Conservation (phyloP, 352 stramenopile genomes). For the Pythium vanterpoolii region DNA sequence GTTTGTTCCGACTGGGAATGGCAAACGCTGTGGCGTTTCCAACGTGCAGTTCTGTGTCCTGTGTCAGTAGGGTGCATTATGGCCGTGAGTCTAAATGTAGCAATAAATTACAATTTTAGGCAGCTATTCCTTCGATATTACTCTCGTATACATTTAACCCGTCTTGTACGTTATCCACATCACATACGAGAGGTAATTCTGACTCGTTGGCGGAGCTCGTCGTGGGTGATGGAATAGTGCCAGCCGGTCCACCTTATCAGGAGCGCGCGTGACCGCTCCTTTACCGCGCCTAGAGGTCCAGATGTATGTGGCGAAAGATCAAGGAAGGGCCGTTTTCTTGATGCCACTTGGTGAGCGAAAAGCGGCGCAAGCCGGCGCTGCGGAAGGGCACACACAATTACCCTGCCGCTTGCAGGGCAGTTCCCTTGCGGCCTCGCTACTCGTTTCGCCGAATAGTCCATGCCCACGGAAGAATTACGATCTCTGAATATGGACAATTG, state of each 20-base stretch:
- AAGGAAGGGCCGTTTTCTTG: not conserved
- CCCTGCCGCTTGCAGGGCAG: not conserved
- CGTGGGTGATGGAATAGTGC: not conserved
- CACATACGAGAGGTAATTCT: not conserved
- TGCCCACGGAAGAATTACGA: not conserved
- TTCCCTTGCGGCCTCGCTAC: not conserved
- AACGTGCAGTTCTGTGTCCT: too few relatives aligned
- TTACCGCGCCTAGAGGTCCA: not conserved
- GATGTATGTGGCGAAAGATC: not conserved
- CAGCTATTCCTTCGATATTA: not conserved
- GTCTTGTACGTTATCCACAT: not conserved
- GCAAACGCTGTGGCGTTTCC: too few relatives aligned
- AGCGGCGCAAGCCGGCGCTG: too few relatives aligned
- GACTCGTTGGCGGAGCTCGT: not conserved
- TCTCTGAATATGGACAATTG: constrained; percentile 5
- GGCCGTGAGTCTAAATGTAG: too few relatives aligned
- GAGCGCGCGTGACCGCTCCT: not conserved
- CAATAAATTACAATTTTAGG: not conserved
- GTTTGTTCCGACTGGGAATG: too few relatives aligned
- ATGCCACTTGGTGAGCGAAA: constrained; percentile 1
- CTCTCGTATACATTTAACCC: not conserved
- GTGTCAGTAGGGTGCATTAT: too few relatives aligned
- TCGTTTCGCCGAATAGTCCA: not conserved
- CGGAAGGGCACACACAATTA: not conserved
- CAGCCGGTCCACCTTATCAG: not conserved